Evolutionary conservation across 352 stramenopile species (phyloP), one percentile per base, ranked within the genome.

Genomic region (Phytophthora tentaculata): DNA sequence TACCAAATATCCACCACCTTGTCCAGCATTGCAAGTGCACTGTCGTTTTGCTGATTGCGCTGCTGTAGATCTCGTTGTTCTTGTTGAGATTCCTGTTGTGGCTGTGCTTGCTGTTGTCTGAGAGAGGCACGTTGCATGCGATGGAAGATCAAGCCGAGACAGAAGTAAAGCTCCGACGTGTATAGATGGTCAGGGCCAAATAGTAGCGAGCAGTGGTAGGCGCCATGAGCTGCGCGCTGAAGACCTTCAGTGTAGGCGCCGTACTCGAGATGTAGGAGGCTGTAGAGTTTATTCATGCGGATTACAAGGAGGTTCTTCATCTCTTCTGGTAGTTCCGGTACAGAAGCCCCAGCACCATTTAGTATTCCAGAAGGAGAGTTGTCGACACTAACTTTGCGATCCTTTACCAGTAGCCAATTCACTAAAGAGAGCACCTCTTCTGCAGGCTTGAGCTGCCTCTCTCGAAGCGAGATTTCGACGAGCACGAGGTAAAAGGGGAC

Each of bases 1-100:
- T 91, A 91, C 83, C 81, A 91, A 45, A 91, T 91, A 62, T 93
- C 83, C 26, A 93, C 83, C 12, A 91, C 79, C 37, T 93, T 93
- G 66, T 93, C 85, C 22, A 89, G 81, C 81, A 91, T 82, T 19
- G 78, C 78, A 22, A 93, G 69, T 23, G 85, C 78, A 44, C 77
- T 88, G 32, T 92, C 82, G 5, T 74, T 71, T 49, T 64, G 65
- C 16, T 71, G 70, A 6, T 43, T 73, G 24, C 65, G 70, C 12
- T 77, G 65, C 23, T 83, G 64, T 17, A 73, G 26, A 22, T 77
- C 65, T 22, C 70, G 64, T 67, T 82, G 71, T 29, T 73, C 45
- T 32, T 81, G 54, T 13, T 55, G 59, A 16, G 48, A 13, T 19
- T 73, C 64, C 49, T 71, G 62, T 32, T 61, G 55, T 16, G 22